Conservation (phyloP, 257 asterid genomes). For the Phtheirospermum japonicum region DNA sequence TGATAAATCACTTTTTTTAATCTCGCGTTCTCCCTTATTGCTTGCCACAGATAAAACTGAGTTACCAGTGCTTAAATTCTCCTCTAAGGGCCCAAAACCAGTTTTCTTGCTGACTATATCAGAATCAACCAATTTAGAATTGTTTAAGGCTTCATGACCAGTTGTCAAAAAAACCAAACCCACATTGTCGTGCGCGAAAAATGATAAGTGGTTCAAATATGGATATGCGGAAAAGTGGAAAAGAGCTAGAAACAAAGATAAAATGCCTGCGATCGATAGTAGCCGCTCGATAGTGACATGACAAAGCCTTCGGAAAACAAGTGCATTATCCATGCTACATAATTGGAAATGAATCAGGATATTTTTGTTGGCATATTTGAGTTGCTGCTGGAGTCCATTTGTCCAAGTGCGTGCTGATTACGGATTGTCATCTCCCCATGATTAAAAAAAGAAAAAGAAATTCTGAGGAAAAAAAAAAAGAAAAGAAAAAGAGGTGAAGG, state of each 20-base stretch:
- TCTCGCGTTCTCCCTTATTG: background rate
- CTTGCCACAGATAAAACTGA: no score
- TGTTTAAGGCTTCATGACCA: slow-evolving; percentile 22
- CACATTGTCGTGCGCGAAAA: slow-evolving; percentile 28
- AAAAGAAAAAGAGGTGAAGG: background rate
- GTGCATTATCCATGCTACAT: slow-evolving; percentile 34
- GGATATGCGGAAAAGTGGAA: slow-evolving; percentile 36
- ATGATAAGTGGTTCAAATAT: slow-evolving; percentile 29
- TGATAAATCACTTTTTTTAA: slow-evolving; percentile 18
- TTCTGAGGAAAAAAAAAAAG: background rate
- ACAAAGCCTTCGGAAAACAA: slow-evolving; percentile 29
- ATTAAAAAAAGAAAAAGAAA: background rate
- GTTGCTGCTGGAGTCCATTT: slow-evolving; percentile 4
- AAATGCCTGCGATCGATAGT: slow-evolving; percentile 28
- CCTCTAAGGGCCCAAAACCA: no score
- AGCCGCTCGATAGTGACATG: slow-evolving; percentile 23
- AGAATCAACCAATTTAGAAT: slow-evolving; percentile 24
- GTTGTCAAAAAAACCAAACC: slow-evolving; percentile 22
- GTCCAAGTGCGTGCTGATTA: background rate
- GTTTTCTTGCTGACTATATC: no score
- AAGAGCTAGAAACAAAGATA: slow-evolving; percentile 31
- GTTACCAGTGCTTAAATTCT: no score
- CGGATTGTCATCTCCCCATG: background rate
- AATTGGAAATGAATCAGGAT: background rate
- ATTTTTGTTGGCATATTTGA: slow-evolving; percentile 15